Evolutionary conservation across 805 yeast species (phyloP).

Genomic region (Candida arabinofermentans): DNA sequence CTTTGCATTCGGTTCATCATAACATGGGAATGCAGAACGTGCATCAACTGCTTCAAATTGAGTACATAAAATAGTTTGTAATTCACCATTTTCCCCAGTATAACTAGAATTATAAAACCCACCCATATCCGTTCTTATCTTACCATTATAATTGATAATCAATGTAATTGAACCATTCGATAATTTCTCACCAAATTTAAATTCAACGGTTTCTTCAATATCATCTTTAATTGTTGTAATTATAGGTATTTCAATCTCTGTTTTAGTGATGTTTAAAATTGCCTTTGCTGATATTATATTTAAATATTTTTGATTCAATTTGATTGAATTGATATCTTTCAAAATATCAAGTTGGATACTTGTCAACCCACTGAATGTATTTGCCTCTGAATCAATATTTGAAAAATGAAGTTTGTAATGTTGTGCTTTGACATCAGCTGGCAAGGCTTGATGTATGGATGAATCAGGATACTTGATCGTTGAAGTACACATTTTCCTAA

Average conservation of each 20-base stretch:
- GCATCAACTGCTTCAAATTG: slow-evolving; percentile 61
- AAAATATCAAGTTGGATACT: slow-evolving; percentile 43
- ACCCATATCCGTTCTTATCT: slow-evolving; percentile 52
- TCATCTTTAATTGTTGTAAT: slow-evolving; percentile 21
- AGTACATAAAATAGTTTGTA: slow-evolving; percentile 42
- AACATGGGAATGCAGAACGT: slow-evolving; percentile 54
- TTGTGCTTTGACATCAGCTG: slow-evolving; percentile 56
- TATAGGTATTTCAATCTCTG: slow-evolving; percentile 25
- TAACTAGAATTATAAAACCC: slow-evolving; percentile 51
- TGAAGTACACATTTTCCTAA: slow-evolving; percentile 3
- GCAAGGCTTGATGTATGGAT: slow-evolving; percentile 45
- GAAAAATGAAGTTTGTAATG: slow-evolving; percentile 63
- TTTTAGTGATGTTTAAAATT: slow-evolving; percentile 17
- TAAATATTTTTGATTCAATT: slow-evolving; percentile 46
- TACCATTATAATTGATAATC: slow-evolving; percentile 36
- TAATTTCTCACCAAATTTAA: slow-evolving; percentile 46
- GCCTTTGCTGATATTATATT: slow-evolving; percentile 26
- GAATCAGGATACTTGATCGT: slow-evolving; percentile 23
- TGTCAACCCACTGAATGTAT: slow-evolving; percentile 45
- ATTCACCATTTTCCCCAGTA: slow-evolving; percentile 31
- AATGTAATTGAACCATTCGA: slow-evolving; percentile 29
- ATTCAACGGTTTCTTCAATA: slow-evolving; percentile 57
- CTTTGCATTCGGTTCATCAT: slow-evolving; percentile 53
- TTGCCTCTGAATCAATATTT: slow-evolving; percentile 52
- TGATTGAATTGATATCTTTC: slow-evolving; percentile 39